Conservation (phyloP, 2,329 filamentous ascomycete species). For the Aspergillus latus region DNA sequence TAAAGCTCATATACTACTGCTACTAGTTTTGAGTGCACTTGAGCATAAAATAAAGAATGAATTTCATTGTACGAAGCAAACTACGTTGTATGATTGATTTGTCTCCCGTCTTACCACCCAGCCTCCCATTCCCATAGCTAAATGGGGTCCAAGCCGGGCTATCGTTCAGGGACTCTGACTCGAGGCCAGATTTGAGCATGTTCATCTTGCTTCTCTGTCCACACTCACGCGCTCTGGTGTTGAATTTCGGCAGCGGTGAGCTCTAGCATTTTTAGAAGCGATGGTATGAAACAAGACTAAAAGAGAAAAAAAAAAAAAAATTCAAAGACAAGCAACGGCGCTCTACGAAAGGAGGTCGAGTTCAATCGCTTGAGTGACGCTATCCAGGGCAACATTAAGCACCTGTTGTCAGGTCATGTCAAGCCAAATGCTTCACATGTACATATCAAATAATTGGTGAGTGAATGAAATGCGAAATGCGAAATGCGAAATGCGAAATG, state of each 20-base stretch:
- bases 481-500: no score
- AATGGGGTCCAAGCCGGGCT: conserved; percentile 46
- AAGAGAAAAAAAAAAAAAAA: background rate
- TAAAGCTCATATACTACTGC: conserved; percentile 19
- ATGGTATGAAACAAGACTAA: background rate
- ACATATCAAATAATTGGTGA: background rate
- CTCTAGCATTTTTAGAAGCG: conserved; percentile 58
- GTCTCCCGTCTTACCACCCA: conserved; percentile 48
- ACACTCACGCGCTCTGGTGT: conserved; percentile 55
- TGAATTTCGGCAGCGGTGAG: conserved; percentile 51
- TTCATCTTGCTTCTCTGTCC: conserved; percentile 59
- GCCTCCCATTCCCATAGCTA: conserved; percentile 47
- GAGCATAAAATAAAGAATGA: background rate
- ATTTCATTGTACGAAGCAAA: background rate
- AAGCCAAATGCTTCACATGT: background rate
- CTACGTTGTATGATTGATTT: background rate
- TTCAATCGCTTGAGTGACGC: background rate
- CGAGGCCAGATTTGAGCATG: conserved; percentile 27
- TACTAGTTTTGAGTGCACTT: no score
- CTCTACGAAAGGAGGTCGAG: background rate
- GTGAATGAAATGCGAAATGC: no score
- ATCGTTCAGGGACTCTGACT: conserved; percentile 38
- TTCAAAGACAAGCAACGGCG: background rate
- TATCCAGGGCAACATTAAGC: conserved; percentile 14
- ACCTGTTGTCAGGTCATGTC: background rate